Evolutionary conservation across 2,329 filamentous ascomycete species (phyloP).

Genomic region (Alternaria sp.): DNA sequence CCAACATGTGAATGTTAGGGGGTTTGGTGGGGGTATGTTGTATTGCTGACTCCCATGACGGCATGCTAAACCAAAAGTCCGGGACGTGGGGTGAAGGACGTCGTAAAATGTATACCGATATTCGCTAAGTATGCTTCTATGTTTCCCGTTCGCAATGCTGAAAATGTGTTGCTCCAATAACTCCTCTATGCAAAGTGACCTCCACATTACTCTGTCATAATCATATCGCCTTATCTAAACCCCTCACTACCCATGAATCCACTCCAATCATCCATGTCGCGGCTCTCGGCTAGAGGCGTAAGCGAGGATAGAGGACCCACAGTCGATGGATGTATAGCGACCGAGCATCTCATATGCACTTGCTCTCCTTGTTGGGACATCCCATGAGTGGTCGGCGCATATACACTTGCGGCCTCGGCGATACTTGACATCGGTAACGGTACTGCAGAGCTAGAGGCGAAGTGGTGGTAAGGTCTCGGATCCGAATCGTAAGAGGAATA

Average conservation of each 20-base stretch:
- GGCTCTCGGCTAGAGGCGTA: background rate
- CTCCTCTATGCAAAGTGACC: background rate
- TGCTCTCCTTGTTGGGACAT: background rate
- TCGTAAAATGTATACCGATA: background rate
- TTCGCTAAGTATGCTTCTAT: background rate
- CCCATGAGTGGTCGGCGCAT: background rate
- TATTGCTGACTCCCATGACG: background rate
- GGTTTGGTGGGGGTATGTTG: background rate
- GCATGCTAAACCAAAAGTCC: background rate
- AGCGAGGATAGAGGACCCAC: background rate
- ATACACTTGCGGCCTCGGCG: background rate
- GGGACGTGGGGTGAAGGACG: background rate
- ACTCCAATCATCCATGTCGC: slow-evolving; percentile 6
- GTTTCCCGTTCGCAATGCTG: background rate
- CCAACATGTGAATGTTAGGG: background rate
- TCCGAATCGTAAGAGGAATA: background rate
- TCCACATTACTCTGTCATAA: background rate
- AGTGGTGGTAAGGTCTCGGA: too few relatives aligned
- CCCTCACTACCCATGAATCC: background rate
- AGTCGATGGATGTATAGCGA: background rate
- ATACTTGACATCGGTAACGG: background rate
- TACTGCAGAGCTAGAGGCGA: background rate
- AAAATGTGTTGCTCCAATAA: background rate
- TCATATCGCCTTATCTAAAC: background rate
- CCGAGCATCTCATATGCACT: background rate